Evolutionary conservation across 192 early-diverging fungal species (phyloP).

Genomic region (Rhizoclosmatium globosum): DNA sequence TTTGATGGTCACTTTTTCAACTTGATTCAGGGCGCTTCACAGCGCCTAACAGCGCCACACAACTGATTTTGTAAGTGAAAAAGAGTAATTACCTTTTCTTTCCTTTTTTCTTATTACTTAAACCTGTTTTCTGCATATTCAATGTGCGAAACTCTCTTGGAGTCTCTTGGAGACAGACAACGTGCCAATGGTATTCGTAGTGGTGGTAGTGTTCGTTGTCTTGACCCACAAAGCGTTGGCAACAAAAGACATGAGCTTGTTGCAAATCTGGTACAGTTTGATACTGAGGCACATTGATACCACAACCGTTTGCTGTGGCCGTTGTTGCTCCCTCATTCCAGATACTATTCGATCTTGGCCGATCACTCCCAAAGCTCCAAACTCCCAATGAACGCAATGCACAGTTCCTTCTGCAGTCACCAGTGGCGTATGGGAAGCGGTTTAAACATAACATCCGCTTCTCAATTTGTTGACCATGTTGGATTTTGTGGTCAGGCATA

Average conservation of each 20-base stretch:
- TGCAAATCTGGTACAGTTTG: slow-evolving; percentile 13
- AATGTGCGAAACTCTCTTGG: no score
- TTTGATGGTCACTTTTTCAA: no score
- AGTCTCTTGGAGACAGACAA: no score
- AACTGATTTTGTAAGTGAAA: no score
- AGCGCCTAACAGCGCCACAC: no score
- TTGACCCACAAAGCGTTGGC: no score
- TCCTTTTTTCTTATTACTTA: no score
- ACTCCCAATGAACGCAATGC: neutral
- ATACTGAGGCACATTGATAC: neutral
- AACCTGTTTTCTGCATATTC: no score
- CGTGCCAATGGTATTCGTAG: no score
- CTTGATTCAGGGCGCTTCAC: no score
- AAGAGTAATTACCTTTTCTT: no score
- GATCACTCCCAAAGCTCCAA: neutral
- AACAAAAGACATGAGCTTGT: neutral
- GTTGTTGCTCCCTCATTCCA: neutral
- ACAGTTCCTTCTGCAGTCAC: slow-evolving; percentile 30
- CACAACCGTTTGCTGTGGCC: neutral
- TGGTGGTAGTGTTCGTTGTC: no score
- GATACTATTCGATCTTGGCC: neutral
- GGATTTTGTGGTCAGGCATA: neutral
- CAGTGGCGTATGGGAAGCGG: slow-evolving; percentile 30
- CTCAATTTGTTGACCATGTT: neutral
- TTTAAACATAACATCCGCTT: neutral